Base-by-base conservation (phyloP, 2,329 filamentous ascomycete genomes). In the Cladosporium sp. region DNA sequence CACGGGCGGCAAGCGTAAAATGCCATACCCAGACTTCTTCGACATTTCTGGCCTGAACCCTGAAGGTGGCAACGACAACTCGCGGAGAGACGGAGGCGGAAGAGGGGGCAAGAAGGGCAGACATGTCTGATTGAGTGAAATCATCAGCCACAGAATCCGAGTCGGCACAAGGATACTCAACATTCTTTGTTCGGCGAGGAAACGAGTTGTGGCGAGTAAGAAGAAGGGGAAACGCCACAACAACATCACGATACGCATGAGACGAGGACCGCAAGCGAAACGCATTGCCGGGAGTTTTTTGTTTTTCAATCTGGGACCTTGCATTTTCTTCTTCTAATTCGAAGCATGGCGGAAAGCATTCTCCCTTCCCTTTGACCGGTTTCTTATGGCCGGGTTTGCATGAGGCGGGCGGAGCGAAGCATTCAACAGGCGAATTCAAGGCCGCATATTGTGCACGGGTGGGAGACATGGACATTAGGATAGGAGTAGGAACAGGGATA, bases 1-100 rank as follows among this genome's bases (percentile, higher is more conserved):
- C 7, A 86, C 89, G 10, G 91, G 91, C 1, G 84, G 87, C 70
- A 94, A 94, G 77, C 85, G 91, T 49, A 86, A 90, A 71, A 84
- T 91, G 70, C 89, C 91, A 71, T 85, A 91, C 72, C 86, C 87
- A 26, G 91, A 93, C 72, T 88, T 92, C 63, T 93, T 93, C 74
- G 90, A 92, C 72, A 80, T 91, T 8, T 86, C 87, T 62, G 87
- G 86, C 68, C 76, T 90, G 59, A 84, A 84, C 34, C 70, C 71
- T 56, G 82, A 85, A 66, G 85, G 86, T 48, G 85, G 85, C 51
- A 89, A 89, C 73, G 89, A 91, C 64, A 54, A 56, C 16, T 62
- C 70, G 30, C 68, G 66, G 26, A 66, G 64, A 36, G 72, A 72
- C 51, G 71, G 72, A 49, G 70, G 67, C n/a, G 60, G 62, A 25